A percentile compares a stretch with the other conserved stretches of the same genome.
Evolutionary conservation across 805 yeast species (phyloP).

Genomic region (Pichia insulana): DNA sequence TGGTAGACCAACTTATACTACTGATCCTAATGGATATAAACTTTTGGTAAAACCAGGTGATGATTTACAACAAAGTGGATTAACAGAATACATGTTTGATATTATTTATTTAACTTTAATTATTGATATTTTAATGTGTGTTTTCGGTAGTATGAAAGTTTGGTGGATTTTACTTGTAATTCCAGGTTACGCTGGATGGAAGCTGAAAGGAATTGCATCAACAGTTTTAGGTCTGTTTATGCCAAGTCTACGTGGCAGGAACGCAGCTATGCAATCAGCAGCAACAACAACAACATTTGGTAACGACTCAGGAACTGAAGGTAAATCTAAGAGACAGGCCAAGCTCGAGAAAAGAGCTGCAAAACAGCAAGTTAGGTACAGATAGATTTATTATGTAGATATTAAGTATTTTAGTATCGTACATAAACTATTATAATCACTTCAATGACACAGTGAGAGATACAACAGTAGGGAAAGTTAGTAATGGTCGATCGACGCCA

Average conservation of each 20-base stretch:
- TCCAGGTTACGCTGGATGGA: conserved; percentile 45
- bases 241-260: conserved; percentile 8
- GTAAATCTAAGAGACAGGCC: conserved; percentile 30
- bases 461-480: no score
- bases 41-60: conserved; percentile 45
- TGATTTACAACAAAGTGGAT: conserved; percentile 52
- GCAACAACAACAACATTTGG: conserved; percentile 5
- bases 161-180: conserved; percentile 49
- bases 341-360: conserved; percentile 31
- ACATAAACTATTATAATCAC: no score
- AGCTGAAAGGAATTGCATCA: conserved; percentile 33
- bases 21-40: conserved; percentile 31
- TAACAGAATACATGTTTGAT: conserved; percentile 68
- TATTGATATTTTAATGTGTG: conserved; percentile 43
- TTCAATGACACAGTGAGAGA: no score
- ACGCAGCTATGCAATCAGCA: not conserved
- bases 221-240: conserved; percentile 17
- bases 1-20: conserved; percentile 48
- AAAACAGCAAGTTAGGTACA: conserved; percentile 15
- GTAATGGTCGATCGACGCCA: no score
- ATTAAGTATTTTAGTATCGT: no score
- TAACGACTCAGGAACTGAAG: conserved; percentile 10
- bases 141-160: conserved; percentile 47
- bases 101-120: conserved; percentile 56
- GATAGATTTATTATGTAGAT: not conserved